phyloP scores from a whole-genome alignment of 176 grass and related monocot genomes.

The Musa troglodytarum region DNA sequence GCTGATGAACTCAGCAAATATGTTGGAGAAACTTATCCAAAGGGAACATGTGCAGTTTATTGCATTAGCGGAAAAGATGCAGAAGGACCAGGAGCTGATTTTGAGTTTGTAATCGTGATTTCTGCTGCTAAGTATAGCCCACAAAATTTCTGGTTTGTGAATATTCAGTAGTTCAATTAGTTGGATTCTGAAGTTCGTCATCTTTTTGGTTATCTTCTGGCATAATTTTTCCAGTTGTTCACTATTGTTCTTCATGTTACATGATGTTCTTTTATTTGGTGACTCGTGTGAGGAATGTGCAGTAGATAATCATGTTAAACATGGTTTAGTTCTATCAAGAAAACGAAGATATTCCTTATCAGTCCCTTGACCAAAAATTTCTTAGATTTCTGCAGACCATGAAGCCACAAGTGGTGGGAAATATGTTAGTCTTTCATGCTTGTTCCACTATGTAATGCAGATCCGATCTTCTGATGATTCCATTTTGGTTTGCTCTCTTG shows the following conservation, averaged over 20 bases:
- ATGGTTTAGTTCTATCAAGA: neutral
- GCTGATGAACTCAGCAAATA: conserved; percentile 86
- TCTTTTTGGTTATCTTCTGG: neutral
- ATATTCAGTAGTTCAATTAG: conserved; percentile 1
- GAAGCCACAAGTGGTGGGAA: no score
- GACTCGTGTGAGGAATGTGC: neutral
- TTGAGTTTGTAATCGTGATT: conserved; percentile 64
- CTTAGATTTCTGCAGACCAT: no score
- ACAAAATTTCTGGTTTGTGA: conserved; percentile 81
- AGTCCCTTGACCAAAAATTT: no score
- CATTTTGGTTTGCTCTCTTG: no score
- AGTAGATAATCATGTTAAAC: neutral
- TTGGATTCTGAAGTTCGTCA: neutral
- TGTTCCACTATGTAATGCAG: no score
- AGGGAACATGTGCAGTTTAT: conserved; percentile 75
- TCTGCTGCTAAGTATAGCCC: conserved; percentile 75
- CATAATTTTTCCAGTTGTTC: neutral
- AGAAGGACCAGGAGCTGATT: conserved; percentile 82
- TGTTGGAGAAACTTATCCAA: conserved; percentile 76
- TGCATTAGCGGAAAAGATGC: conserved; percentile 72
- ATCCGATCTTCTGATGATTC: no score
- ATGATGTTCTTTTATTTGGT: neutral
- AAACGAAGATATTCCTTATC: neutral
- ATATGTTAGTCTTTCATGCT: no score
- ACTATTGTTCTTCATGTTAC: neutral